Evolutionary conservation across 345 rosid genomes (phyloP).

Genomic region (Eucalyptus pauciflora): DNA sequence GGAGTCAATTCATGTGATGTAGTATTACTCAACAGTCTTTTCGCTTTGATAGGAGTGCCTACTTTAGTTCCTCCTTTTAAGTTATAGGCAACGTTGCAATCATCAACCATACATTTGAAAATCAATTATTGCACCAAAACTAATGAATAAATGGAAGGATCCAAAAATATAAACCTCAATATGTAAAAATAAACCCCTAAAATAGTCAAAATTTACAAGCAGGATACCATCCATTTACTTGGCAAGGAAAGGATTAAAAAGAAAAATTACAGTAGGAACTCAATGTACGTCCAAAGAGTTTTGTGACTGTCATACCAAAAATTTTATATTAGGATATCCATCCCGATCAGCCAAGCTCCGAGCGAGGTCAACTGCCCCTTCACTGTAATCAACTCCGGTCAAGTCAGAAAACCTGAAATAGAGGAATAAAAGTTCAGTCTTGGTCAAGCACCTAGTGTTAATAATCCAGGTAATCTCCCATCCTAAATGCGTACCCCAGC

Average conservation of each 20-base stretch:
- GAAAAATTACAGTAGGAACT: neutral
- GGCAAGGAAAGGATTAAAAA: neutral
- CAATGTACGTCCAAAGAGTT: neutral
- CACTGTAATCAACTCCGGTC: constrained; percentile 89
- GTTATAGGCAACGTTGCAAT: neutral
- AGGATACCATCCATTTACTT: neutral
- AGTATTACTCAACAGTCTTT: neutral
- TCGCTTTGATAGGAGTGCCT: neutral
- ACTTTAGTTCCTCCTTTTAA: neutral
- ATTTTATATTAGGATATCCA: constrained; percentile 60
- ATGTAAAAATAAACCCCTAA: neutral
- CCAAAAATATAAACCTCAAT: neutral
- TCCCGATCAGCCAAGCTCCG: constrained; percentile 72
- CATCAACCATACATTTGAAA: neutral
- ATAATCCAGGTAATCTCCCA: neutral
- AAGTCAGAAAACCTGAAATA: constrained; percentile 74
- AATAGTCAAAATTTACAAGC: neutral
- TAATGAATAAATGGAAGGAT: neutral
- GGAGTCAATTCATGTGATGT: neutral
- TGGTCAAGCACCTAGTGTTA: neutral
- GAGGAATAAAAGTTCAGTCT: neutral
- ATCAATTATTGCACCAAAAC: neutral
- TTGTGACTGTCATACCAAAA: constrained; percentile 40
- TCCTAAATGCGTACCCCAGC: constrained; percentile 60
- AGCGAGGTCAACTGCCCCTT: constrained; percentile 85